These are phyloP conservation scores for Ambrosiella beaveri DNA, from an alignment of 2,329 filamentous ascomycete species.

Conservation along the genomic window DNA sequence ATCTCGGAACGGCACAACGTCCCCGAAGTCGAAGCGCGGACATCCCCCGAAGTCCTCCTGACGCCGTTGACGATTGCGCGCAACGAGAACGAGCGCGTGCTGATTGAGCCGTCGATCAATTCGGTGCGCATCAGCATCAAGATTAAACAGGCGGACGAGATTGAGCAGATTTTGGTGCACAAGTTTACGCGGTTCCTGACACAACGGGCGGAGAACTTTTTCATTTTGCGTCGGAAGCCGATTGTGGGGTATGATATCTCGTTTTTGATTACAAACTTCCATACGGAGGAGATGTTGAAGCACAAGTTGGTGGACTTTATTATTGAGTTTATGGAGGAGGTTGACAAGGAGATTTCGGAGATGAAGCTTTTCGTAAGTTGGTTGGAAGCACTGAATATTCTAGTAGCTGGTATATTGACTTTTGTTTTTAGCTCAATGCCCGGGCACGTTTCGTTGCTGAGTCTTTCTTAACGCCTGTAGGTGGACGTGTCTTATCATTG, in stretches of 20 bases:
- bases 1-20: conserved; percentile 95
- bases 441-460: conserved; percentile 94
- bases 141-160: conserved; percentile 99
- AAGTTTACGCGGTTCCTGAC: conserved; percentile 97
- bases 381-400: background rate
- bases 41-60: conserved; percentile 82
- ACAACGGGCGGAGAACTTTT: conserved; percentile 90
- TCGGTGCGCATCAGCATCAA: conserved; percentile 93
- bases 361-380: conserved; percentile 95
- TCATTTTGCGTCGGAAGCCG: conserved; percentile 85
- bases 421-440: conserved; percentile 58
- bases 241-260: conserved; percentile 97
- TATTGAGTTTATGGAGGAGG: conserved; percentile 98
- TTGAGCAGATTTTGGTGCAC: conserved; percentile 93
- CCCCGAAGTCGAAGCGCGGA: conserved; percentile 85
- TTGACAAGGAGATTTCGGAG: conserved; percentile 98
- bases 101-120: conserved; percentile 95
- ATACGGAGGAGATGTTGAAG: conserved; percentile 97
- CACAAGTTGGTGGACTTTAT: conserved; percentile 99
- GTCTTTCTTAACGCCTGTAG: conserved; percentile 88
- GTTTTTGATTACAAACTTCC: conserved; percentile 96
- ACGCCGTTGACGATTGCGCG: conserved; percentile 80
- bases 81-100: conserved; percentile 92
- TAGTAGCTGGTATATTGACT: conserved; percentile 13
- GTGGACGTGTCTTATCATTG: conserved; percentile 15